Percentiles rank a stretch among this genome's conserved stretches.
Conservation (phyloP, 352 stramenopile genomes). For the Globisporangium solare region DNA sequence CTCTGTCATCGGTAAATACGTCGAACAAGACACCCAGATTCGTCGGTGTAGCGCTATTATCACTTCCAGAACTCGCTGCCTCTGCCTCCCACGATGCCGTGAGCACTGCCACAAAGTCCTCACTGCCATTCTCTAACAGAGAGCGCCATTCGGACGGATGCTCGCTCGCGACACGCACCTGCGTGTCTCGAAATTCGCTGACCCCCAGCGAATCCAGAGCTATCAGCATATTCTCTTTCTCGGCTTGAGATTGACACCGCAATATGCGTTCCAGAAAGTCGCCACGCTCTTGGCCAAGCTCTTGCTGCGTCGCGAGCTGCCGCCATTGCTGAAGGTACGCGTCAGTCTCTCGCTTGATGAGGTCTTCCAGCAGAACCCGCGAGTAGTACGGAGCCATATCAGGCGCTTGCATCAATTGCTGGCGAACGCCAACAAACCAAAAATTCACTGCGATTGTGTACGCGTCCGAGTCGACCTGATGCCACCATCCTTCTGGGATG, state of each 20-base stretch:
- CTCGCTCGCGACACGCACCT: slow-evolving; percentile 15
- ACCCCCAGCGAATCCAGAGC: slow-evolving; percentile 13
- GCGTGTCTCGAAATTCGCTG: slow-evolving; percentile 2
- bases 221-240: slow-evolving; percentile 30
- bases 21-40: slow-evolving; percentile 28
- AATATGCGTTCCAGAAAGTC: slow-evolving; percentile 8
- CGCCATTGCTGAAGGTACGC: slow-evolving; percentile 21
- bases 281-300: slow-evolving; percentile 1
- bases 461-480: slow-evolving; percentile 72
- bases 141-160: slow-evolving; percentile 21
- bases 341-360: slow-evolving; percentile 42
- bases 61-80: slow-evolving; percentile 7
- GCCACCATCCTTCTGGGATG: slow-evolving; percentile 86
- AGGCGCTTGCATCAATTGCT: slow-evolving; percentile 37
- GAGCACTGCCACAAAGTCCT: slow-evolving; percentile 34
- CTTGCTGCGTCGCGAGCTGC: slow-evolving; percentile 2
- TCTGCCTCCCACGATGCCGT: slow-evolving; percentile 40
- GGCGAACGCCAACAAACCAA: slow-evolving; percentile 70
- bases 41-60: not conserved
- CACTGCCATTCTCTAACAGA: slow-evolving; percentile 32
- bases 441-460: slow-evolving; percentile 82
- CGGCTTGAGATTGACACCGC: slow-evolving; percentile 14
- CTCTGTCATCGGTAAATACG: slow-evolving; percentile 20
- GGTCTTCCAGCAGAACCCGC: slow-evolving; percentile 54
- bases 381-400: slow-evolving; percentile 59